Conservation (phyloP, 116 monocot genomes). For the Trichopus zeylanicus region DNA sequence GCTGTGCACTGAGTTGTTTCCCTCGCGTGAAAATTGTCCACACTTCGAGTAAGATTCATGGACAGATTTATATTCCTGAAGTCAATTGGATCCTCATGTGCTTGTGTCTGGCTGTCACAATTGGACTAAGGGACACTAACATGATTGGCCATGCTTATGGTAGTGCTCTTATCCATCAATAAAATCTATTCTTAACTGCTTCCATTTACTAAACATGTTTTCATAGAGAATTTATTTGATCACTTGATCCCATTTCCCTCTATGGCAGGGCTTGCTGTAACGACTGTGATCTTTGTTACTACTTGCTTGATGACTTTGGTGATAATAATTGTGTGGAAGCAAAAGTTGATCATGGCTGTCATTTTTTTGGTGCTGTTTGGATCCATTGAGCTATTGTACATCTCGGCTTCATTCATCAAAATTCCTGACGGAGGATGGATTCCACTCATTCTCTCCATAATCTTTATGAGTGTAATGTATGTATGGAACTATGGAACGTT, state of each 20-base stretch:
- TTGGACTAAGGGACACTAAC: constrained; percentile 41
- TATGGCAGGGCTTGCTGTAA: constrained; percentile 57
- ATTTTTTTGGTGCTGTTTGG: constrained; percentile 53
- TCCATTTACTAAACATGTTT: not conserved
- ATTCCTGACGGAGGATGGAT: constrained; percentile 83
- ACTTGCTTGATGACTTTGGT: constrained; percentile 73
- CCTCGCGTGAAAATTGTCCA: constrained; percentile 59
- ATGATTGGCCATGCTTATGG: constrained; percentile 82
- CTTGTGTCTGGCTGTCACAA: constrained; percentile 39
- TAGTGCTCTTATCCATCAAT: constrained; percentile 9
- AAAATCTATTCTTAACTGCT: not conserved
- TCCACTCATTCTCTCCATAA: constrained; percentile 47
- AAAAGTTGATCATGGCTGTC: constrained; percentile 23
- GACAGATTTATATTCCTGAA: constrained; percentile 68
- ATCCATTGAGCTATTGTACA: constrained; percentile 50
- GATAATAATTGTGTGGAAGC: constrained; percentile 75
- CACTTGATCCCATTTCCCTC: not conserved
- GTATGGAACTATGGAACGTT: constrained; percentile 77
- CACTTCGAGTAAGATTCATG: constrained; percentile 40
- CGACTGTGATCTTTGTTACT: constrained; percentile 65
- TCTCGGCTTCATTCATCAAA: constrained; percentile 56
- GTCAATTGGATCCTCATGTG: constrained; percentile 64
- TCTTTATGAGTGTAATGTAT: constrained; percentile 66
- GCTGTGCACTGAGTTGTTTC: constrained; percentile 43
- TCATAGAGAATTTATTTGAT: not conserved